Evolutionary conservation across 352 stramenopile species (phyloP).

Genomic region (Phytophthora quininea): DNA sequence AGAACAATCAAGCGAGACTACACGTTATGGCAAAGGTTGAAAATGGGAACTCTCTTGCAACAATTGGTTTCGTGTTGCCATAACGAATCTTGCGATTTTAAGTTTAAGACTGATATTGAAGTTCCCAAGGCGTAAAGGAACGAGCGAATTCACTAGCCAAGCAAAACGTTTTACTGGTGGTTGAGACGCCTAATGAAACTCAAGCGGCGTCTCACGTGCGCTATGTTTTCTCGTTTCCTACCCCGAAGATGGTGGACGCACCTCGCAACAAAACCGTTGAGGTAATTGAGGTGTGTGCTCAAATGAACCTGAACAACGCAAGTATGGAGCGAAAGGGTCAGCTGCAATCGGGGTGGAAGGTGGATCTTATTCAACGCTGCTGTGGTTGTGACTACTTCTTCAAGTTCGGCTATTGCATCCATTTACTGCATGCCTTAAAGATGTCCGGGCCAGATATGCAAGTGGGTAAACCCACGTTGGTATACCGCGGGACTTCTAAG

Average conservation of each 20-base stretch:
- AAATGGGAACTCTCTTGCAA: neutral
- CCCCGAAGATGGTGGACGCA: neutral
- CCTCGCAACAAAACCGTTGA: neutral
- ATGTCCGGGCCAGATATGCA: neutral
- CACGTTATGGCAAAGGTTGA: neutral
- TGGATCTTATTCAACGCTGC: neutral
- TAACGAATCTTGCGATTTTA: neutral
- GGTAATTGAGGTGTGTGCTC: neutral
- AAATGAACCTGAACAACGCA: neutral
- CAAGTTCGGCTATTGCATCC: neutral
- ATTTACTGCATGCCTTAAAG: neutral
- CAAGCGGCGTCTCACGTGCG: too few relatives aligned
- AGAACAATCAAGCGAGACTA: neutral
- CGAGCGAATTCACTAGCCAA: neutral
- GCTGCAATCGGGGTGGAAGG: neutral
- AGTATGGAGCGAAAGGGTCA: neutral
- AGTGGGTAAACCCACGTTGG: neutral
- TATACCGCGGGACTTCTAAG: neutral
- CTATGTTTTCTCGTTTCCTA: too few relatives aligned
- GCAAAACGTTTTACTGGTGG: neutral
- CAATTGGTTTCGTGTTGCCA: neutral
- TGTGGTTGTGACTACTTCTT: slow-evolving; percentile 1
- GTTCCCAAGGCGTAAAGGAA: neutral
- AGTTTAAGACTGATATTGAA: neutral
- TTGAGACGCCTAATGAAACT: too few relatives aligned